Evolutionary conservation across 2,329 filamentous ascomycete genomes (phyloP).

Genomic region (Colletotrichum lentis): DNA sequence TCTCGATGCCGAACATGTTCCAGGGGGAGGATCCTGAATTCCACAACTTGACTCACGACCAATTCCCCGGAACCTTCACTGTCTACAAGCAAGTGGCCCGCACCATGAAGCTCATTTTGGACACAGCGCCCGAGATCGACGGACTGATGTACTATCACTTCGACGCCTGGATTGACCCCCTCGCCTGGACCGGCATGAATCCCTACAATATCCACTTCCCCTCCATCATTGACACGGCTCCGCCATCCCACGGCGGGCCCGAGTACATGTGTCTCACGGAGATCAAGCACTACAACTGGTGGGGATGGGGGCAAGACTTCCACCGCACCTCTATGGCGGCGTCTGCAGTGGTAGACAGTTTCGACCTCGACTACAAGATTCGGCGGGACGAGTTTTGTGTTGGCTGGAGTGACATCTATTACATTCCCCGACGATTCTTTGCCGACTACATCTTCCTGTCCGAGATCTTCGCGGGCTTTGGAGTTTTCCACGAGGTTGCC

Average conservation of each 20-base stretch:
- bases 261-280: conserved; percentile 41
- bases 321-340: conserved; percentile 39
- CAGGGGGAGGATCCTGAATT: conserved; percentile 33
- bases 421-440: conserved; percentile 46
- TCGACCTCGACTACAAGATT: conserved; percentile 41
- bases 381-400: conserved; percentile 43
- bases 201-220: conserved; percentile 44
- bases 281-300: conserved; percentile 40
- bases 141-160: conserved; percentile 47
- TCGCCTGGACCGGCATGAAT: conserved; percentile 43
- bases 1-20: conserved; percentile 42
- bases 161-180: conserved; percentile 47
- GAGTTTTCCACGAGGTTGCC: conserved; percentile 46
- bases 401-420: conserved; percentile 49
- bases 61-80: conserved; percentile 39
- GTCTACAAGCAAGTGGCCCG: conserved; percentile 42
- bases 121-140: conserved; percentile 43
- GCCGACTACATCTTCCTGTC: conserved; percentile 45
- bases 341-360: conserved; percentile 33
- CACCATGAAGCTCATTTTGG: conserved; percentile 46
- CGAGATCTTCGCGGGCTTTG: conserved; percentile 41
- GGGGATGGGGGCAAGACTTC: conserved; percentile 39
- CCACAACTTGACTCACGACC: conserved; percentile 45
- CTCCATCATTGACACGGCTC: conserved; percentile 38
- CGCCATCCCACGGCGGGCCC: conserved; percentile 38